These are phyloP conservation scores for Stephanodiscus triporus DNA, from an alignment of 108 stramenopile species.

Conservation along the genomic window DNA sequence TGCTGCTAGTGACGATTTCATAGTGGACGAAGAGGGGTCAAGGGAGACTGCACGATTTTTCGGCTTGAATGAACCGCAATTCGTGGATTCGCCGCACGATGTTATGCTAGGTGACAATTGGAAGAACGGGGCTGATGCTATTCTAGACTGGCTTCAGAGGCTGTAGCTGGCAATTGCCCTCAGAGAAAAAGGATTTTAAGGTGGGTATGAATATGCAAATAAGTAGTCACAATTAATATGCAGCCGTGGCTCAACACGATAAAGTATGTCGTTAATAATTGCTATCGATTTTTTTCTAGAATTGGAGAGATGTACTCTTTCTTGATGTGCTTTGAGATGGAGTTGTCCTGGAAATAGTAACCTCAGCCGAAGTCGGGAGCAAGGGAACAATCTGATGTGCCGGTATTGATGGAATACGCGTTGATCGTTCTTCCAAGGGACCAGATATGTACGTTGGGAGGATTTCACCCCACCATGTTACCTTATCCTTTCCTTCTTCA, in stretches of 20 bases:
- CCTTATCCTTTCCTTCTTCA: conserved; percentile 81
- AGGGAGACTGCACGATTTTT: conserved; percentile 52
- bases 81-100: conserved; percentile 60
- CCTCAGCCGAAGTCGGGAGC: conserved; percentile 43
- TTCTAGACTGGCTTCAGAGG: conserved; percentile 26
- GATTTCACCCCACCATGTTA: conserved; percentile 79
- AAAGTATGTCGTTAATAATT: neutral
- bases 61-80: conserved; percentile 25
- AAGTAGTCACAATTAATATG: neutral
- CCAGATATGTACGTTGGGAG: conserved; percentile 64
- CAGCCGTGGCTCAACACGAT: neutral
- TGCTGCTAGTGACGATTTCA: conserved; percentile 54
- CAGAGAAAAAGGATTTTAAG: neutral
- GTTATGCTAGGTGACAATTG: conserved; percentile 59
- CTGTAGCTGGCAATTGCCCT: conserved; percentile 1
- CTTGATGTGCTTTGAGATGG: conserved; percentile 18
- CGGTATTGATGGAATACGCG: conserved; percentile 11
- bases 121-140: conserved; percentile 50
- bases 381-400: conserved; percentile 29
- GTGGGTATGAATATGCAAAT: neutral
- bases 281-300: conserved; percentile 28
- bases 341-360: conserved; percentile 35
- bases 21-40: conserved; percentile 58
- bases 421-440: conserved; percentile 24
- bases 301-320: conserved; percentile 57